A percentile compares a stretch with the other conserved stretches of the same genome.
Evolutionary conservation across 371 early-diverging fungal genomes (phyloP).

Genomic region (Apophysomyces sp.): DNA sequence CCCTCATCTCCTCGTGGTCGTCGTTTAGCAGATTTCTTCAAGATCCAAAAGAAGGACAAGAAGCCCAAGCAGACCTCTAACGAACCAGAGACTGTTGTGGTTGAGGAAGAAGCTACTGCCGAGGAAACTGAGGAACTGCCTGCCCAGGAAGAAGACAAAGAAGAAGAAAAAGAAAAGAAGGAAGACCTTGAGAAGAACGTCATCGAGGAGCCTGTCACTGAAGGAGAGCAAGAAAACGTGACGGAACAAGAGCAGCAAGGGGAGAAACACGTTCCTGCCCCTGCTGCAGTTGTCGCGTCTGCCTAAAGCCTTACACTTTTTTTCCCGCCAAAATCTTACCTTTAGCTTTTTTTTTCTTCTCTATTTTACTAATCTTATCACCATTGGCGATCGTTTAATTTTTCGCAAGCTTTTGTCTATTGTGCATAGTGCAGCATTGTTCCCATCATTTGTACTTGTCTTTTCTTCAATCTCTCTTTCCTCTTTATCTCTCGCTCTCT

Average conservation of each 20-base stretch:
- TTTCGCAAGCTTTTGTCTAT: slow-evolving; percentile 1
- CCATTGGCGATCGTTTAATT: background rate
- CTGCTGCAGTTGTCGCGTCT: slow-evolving; percentile 1
- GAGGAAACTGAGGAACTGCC: background rate
- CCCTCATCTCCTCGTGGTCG: slow-evolving; percentile 6
- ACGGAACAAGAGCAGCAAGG: slow-evolving; percentile 3
- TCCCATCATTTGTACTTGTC: background rate
- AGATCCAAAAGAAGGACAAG: slow-evolving; percentile 8
- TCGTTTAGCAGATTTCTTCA: slow-evolving; percentile 12
- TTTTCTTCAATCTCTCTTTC: background rate
- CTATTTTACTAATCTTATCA: background rate
- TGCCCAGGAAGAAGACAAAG: background rate
- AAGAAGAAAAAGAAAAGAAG: background rate
- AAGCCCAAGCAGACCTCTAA: slow-evolving; percentile 4
- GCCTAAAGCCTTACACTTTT: background rate
- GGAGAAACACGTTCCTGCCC: slow-evolving; percentile 5
- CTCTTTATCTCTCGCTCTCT: slow-evolving; percentile 5
- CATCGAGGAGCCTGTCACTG: background rate
- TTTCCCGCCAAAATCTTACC: background rate
- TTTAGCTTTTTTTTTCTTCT: background rate
- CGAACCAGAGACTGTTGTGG: background rate
- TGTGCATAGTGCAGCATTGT: background rate
- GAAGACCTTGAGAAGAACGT: slow-evolving; percentile 5
- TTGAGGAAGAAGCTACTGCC: slow-evolving; percentile 1
- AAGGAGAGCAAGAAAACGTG: slow-evolving; percentile 2